These are phyloP conservation scores for Sutorius eximius DNA, from an alignment of 1,284 basidiomycete genomes.

Conservation along the genomic window DNA sequence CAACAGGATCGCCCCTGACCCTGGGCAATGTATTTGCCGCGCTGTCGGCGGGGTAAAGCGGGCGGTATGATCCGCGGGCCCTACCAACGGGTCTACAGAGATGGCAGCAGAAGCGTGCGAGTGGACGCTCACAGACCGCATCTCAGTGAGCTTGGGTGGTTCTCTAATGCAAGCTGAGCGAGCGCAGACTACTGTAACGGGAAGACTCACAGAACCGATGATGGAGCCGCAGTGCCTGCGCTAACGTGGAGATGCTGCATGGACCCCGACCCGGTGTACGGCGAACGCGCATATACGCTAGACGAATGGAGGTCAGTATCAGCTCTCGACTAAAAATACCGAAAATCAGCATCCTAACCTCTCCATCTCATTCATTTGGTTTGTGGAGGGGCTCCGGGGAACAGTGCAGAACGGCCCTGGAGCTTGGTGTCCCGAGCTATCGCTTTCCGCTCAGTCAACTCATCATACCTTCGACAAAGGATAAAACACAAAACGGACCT, in stretches of 20 bases:
- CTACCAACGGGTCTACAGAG: background rate
- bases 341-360: constrained; percentile 5
- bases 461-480: background rate
- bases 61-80: background rate
- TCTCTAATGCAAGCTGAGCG: constrained; percentile 10
- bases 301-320: background rate
- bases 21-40: background rate
- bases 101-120: background rate
- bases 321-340: background rate
- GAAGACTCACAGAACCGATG: constrained; percentile 7
- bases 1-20: background rate
- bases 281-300: constrained; percentile 5
- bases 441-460: constrained; percentile 10
- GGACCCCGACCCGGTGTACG: background rate
- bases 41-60: background rate
- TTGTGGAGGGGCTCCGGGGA: background rate
- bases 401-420: constrained; percentile 7
- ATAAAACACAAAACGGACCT: constrained; percentile 12
- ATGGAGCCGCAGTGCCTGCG: background rate
- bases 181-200: too few relatives aligned
- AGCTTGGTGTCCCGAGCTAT: background rate
- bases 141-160: background rate
- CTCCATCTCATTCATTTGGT: background rate
- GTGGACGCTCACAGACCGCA: background rate
- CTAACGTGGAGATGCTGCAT: background rate